These are phyloP conservation scores for Orbilia quercus DNA, from an alignment of 2,329 filamentous ascomycete genomes.

Conservation along the genomic window DNA sequence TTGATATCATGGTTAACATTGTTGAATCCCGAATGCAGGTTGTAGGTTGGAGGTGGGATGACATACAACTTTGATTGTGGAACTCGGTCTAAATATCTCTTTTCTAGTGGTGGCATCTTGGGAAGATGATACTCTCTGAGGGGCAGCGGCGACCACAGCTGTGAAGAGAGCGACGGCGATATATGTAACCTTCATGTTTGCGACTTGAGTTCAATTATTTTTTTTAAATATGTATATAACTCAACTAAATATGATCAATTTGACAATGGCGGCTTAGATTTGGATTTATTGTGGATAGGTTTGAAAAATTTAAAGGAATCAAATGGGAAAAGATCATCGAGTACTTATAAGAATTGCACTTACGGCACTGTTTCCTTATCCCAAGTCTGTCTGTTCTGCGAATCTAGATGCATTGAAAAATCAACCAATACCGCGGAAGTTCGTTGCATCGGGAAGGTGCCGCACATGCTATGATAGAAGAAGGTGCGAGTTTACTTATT, in stretches of 20 bases:
- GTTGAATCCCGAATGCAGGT: neutral
- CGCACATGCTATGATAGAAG: neutral
- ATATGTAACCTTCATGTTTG: slow-evolving; percentile 37
- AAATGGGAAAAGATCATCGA: neutral
- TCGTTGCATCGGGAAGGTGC: slow-evolving; percentile 1
- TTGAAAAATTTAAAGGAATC: neutral
- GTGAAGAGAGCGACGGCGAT: slow-evolving; percentile 23
- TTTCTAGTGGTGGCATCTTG: neutral
- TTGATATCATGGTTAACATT: slow-evolving; percentile 1
- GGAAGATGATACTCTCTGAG: slow-evolving; percentile 3
- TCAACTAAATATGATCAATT: too few relatives aligned
- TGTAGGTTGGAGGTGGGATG: neutral
- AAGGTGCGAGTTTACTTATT: neutral
- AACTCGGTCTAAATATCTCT: neutral
- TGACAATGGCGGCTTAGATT: too few relatives aligned
- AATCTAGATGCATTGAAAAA: too few relatives aligned
- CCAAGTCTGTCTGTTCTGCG: too few relatives aligned
- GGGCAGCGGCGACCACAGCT: slow-evolving; percentile 27
- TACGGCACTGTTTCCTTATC: neutral
- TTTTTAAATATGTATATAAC: too few relatives aligned
- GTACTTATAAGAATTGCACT: neutral
- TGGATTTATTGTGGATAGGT: too few relatives aligned
- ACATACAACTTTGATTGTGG: slow-evolving; percentile 21
- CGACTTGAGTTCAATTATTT: too few relatives aligned
- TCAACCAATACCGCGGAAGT: neutral